Conservation (phyloP, 2,329 filamentous ascomycete species). For the Bimuria novae-zelandiae region DNA sequence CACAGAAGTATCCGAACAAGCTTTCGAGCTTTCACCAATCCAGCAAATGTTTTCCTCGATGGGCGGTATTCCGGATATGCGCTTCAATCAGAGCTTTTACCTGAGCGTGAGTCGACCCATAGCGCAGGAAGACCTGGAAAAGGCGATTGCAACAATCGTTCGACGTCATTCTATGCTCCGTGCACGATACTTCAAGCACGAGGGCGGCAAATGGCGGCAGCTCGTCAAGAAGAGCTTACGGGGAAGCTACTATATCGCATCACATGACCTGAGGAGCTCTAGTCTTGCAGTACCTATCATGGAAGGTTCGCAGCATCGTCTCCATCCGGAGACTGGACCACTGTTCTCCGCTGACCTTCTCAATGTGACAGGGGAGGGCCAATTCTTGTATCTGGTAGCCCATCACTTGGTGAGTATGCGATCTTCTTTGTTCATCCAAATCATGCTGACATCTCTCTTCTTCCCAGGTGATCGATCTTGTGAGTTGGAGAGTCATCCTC, state of each 20-base stretch:
- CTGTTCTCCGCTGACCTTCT: conserved; percentile 29
- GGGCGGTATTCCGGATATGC: background rate
- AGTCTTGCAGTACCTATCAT: conserved; percentile 19
- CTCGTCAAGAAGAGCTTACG: conserved; percentile 1
- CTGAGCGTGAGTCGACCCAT: background rate
- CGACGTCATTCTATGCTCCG: conserved; percentile 22
- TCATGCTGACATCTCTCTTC: too few species aligned
- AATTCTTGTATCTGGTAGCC: conserved; percentile 26
- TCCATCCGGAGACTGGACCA: conserved; percentile 16
- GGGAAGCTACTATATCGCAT: background rate
- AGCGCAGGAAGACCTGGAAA: background rate
- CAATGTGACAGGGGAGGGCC: conserved; percentile 13
- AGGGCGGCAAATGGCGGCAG: conserved; percentile 21
- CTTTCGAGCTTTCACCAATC: conserved; percentile 19
- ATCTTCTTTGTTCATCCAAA: too few species aligned
- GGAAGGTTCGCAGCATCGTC: conserved; percentile 21
- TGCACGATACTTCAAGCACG: conserved; percentile 11
- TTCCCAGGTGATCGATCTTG: conserved; percentile 48
- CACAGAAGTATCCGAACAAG: conserved; percentile 6
- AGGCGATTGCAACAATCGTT: conserved; percentile 10
- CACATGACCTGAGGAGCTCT: conserved; percentile 7
- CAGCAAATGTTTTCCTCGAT: conserved; percentile 17
- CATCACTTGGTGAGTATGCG: too few species aligned
- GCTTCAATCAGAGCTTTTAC: conserved; percentile 4
- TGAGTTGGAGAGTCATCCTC: conserved; percentile 51